Percentiles rank a stretch among this genome's conserved stretches.
Evolutionary conservation across 2,329 filamentous ascomycete species (phyloP).

Genomic region (Drechslera avenae): DNA sequence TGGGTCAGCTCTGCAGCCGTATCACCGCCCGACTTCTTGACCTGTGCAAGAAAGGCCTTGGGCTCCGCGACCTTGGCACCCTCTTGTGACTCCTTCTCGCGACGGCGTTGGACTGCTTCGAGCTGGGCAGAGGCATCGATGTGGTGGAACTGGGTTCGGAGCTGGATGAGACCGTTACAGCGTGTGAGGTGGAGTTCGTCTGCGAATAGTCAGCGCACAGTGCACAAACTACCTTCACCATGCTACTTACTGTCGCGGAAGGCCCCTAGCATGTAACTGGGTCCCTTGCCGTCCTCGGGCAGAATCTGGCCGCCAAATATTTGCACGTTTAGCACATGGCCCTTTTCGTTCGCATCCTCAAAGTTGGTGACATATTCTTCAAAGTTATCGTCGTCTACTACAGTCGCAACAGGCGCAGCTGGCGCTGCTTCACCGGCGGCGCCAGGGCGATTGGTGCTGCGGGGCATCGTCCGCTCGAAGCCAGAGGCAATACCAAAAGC

Average conservation of each 20-base stretch:
- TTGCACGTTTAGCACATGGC: constrained; percentile 76
- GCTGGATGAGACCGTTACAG: constrained; percentile 80
- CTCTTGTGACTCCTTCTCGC: constrained; percentile 54
- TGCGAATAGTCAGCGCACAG: constrained; percentile 44
- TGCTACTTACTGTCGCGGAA: constrained; percentile 74
- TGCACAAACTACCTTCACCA: no score
- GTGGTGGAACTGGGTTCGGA: constrained; percentile 91
- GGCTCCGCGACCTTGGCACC: constrained; percentile 59
- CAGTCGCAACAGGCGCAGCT: constrained; percentile 38
- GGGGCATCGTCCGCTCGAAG: constrained; percentile 47
- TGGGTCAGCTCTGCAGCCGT: constrained; percentile 73
- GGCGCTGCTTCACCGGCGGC: constrained; percentile 26
- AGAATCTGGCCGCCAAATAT: constrained; percentile 84
- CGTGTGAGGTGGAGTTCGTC: constrained; percentile 87
- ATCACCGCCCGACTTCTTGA: constrained; percentile 75
- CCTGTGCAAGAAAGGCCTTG: constrained; percentile 82
- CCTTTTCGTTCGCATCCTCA: constrained; percentile 69
- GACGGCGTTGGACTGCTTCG: constrained; percentile 57
- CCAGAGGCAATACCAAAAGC: constrained; percentile 56
- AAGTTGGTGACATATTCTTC: constrained; percentile 59
- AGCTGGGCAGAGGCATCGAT: constrained; percentile 83
- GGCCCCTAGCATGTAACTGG: constrained; percentile 86
- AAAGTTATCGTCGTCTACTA: constrained; percentile 72
- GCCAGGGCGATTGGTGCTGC: constrained; percentile 33
- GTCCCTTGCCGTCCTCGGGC: constrained; percentile 70